Evolutionary conservation across 345 rosid species (phyloP), one percentile per base, ranked within the genome.

Genomic region (Hibiscus syriacus): DNA sequence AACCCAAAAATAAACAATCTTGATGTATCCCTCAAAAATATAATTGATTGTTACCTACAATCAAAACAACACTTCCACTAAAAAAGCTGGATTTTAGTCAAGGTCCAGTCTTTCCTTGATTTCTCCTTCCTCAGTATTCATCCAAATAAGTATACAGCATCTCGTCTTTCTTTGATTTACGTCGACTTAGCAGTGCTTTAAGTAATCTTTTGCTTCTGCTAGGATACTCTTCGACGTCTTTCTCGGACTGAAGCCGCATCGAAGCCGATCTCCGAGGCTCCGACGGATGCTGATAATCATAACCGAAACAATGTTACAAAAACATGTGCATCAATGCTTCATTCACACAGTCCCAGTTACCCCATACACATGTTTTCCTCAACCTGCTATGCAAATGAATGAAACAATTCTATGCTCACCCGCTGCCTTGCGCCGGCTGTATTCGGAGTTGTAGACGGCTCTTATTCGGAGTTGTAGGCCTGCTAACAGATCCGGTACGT

Each of bases 171-270:
- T 86, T 90, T 3, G 91, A 82, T 77, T 92, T 92, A 67, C 98
- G 98, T 49, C 95, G 81, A 74, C 98, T 89, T 52, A 92, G 96
- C 75, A 92, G 75, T 16, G 95, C 89, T 80, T 89, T 89, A 61
- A 92, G 95, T 16, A 92, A 84, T 12, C 90, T 85, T 75, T 90
- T 92, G 67, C 98, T 86, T 78, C 87, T 92, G 84, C 96, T 90
- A 4, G 87, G 96, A 63, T 80, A 64, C 9, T 83, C 92, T 57
- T 92, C 96, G n/a, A n/a, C n/a, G n/a, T 85, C 91, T 82, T 79
- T 83, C 58, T 82, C 96, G 0, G 87, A 75, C 2, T 77, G 90
- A 63, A 80, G 61, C 0, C 87, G 85, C 86, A 86, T 87, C 2
- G 98, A 92, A 69, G 85, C 80, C 0, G 94, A 92, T 78, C 89